Base-by-base conservation (phyloP, 495 filamentous ascomycete genomes). In the Tuber microsphaerosporum region DNA sequence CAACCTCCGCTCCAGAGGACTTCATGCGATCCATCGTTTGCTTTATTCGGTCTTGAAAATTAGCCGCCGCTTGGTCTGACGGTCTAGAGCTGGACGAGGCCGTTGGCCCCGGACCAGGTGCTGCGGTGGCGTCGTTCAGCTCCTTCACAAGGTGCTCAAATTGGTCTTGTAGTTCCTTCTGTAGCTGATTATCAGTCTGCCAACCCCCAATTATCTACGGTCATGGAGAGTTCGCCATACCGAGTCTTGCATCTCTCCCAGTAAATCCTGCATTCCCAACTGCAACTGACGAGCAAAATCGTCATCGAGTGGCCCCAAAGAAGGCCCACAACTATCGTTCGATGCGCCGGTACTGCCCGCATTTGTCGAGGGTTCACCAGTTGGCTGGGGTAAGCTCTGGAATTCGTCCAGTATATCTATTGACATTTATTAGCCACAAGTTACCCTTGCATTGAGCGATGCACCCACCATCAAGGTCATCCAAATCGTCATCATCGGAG, bases 11-110 rank as follows among this genome's bases (percentile, higher is more conserved):
- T 7, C 91, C 92, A 0, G 92, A 95, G 51, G 88, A 86, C 77
- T 95, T 92, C 92, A 99, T 97, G 45, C 95, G 91, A 84, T 96
- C 91, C 90, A 97, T 97, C 0, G 94, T 97, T 73, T 88, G 89
- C 70, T 89, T 88, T 81, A 99, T 98, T 7, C 92, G 94, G 74
- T 95, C 92, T 83, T 94, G 93, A 84, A 99, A 99, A 20, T 79
- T 65, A 82, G 82, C 76, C 39, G 77, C 76, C 1, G 46, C 69
- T 34, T 65, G 56, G 56, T 16, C 46, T 26, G 48, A 70, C 46
- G 73, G 77, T 65, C 4, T 69, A n/a, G 75, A 75, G 19, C 75
- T 69, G 8, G 61, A 20, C 65, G 56, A 34, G 46, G 76, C 71
- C 0, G 76, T 73, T 9, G 69, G 74, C 16, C 81, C 75, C 4